Evolutionary conservation across 2,329 filamentous ascomycete species (phyloP), one percentile per base, ranked within the genome.

Genomic region (Alternaria incomplexa): DNA sequence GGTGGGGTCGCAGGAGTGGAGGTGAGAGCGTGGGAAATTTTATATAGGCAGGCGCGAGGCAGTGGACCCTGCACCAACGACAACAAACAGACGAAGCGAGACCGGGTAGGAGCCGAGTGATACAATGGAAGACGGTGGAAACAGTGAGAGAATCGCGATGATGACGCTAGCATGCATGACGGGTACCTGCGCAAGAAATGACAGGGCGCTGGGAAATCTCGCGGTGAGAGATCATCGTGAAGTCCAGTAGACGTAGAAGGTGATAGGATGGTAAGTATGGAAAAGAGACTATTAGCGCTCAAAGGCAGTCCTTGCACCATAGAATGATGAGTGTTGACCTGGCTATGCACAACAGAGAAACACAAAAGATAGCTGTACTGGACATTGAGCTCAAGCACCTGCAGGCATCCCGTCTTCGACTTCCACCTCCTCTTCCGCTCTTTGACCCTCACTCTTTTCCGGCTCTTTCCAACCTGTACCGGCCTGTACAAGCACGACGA

Each of bases 401-500:
- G 50, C 67, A 22, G 73, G 52, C 17, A 72, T 44, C 6, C 62
- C 63, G 28, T 73, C 71, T 40, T 77, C 75, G 13, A 58, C 72
- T 9, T 68, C 65, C 6, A 66, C 61, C 12, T 71, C 70, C 26
- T 75, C 72, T 13, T 74, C 50, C n/a, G 54, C 61, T 9, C 47
- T 60, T 43, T 64, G 63, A 43, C 68, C 56, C 22, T 61, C 66
- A 32, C 65, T 66, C 54, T 72, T 68, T n/a, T 26, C 48, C 4
- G 81, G 78, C 13, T 78, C 76, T 20, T 73, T 82, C 87, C 87
- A 89, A 3, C 88, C 88, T 2, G 87, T 87, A 1, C 83, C 83
- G 6, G 87, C 87, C 70, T 90, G 88, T 15, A 88, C 75, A 3
- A 85, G 66, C 1, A 85, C 79, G 66, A 86, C 84, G 3, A 82